Base-by-base conservation (phyloP, 2,329 filamentous ascomycete genomes). In the Fusarium pseudoanthophilum region DNA sequence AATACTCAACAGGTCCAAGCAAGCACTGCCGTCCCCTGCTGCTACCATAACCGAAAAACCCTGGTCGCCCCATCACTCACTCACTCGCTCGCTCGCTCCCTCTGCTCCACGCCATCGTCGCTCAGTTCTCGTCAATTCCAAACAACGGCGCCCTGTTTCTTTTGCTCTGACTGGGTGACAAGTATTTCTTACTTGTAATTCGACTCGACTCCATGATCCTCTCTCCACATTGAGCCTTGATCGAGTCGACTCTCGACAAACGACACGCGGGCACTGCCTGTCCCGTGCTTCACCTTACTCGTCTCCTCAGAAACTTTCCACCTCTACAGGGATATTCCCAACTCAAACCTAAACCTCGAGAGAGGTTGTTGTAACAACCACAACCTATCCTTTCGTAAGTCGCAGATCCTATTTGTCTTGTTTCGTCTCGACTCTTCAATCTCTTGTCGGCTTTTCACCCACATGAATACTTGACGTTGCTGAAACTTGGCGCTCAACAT, bases 251-350 rank as follows among this genome's bases (percentile, higher is more conserved):
- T 42, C 39, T 60, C 64, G 37, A 64, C 64, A 49, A 56, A 51
- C 64, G 63, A 65, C 60, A 69, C 67, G 34, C 58, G 43, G 69
- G 67, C 60, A 62, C 67, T 69, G 69, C 64, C 39, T 66, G 67
- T 65, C 72, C 71, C 63, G 69, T 69, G 57, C 75, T 55, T 67
- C 59, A 65, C 64, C 70, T 67, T 48, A 24, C 45, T 58, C 68
- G 75, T 78, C 74, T 76, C 74, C 76, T 66, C 61, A 78, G 76
- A 75, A 73, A 78, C 76, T 73, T 75, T 58, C 60, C 64, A 66
- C 65, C 69, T 56, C 55, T 69, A 64, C 76, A 78, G 76, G 76
- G 76, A 76, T 78, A 65, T 75, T 71, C 76, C 75, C 65, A 65
- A 69, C 67, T 63, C 64, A 69, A 69, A 75, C 51, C 62, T 72